Evolutionary conservation across 2,329 filamentous ascomycete species (phyloP), one percentile per base, ranked within the genome.

Genomic region (Fusarium heterosporum): DNA sequence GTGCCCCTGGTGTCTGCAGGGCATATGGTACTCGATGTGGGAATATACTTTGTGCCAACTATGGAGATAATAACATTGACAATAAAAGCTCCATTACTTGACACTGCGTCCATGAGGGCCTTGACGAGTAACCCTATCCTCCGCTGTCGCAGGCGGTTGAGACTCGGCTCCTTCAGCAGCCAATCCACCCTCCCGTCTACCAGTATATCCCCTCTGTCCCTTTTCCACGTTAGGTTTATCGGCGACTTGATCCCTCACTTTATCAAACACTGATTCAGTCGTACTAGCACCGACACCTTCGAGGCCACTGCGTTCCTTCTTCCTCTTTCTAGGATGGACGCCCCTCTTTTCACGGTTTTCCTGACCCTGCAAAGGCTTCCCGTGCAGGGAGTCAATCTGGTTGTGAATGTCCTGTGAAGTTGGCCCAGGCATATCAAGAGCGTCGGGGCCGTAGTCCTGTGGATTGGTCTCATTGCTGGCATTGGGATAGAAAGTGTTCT

Each of bases 351-450:
- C 54, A 26, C 54, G 48, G 25, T 54, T 56, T n/a, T 54, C 47
- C 42, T 54, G 48, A 1, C 54, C 54, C 0, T 25, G n/a, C 16
- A 56, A 3, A 13, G 54, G 48, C 4, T 14, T 56, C 0, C 54
- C 54, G 4, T 54, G 54, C 1, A 54, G 2, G 2, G 5, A 25
- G 7, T 56, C 54, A 12, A 26, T 54, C 3, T 48, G 36, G 16
- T 56, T 56, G 5, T 56, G n/a, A 7, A 54, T 54, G 2, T 56
- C 54, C 29, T 56, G 42, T 11, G 54, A 56, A 3, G 48, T 56
- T 7, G 48, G 16, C 11, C 48, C 54, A 6, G 54, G 48, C 16
- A 54, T 54, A 1, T 36, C 30, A 4, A 43, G n/a, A 17, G 48
- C 48, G 3, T 28, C 29, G 4, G 26, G 3, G 16, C n/a, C 6